These are phyloP conservation scores for Venturiaceae sp. DNA, from an alignment of 2,329 filamentous ascomycete species.

Conservation along the genomic window DNA sequence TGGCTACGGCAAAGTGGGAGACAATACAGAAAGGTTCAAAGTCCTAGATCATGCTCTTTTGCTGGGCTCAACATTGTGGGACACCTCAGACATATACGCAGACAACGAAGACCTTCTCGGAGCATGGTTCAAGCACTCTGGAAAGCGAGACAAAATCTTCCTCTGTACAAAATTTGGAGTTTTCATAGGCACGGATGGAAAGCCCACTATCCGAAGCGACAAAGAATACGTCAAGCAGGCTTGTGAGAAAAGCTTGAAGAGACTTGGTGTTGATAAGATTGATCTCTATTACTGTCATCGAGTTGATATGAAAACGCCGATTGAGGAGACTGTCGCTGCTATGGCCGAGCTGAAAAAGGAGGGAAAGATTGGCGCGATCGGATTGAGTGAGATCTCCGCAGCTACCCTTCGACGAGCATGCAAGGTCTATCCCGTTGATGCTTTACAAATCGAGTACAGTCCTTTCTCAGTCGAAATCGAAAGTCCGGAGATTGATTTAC, in stretches of 20 bases:
- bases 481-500: conserved; percentile 25
- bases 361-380: conserved; percentile 45
- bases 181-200: conserved; percentile 4
- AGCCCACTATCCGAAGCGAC: conserved; percentile 21
- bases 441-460: conserved; percentile 41
- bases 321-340: conserved; percentile 33
- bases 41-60: conserved; percentile 43
- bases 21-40: conserved; percentile 40
- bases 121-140: conserved; percentile 38
- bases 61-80: conserved; percentile 43
- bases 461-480: conserved; percentile 42
- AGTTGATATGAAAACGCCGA: conserved; percentile 31
- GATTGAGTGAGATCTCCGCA: conserved; percentile 39
- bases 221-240: conserved; percentile 26
- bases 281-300: conserved; percentile 37
- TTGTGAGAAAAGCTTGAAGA: conserved; percentile 24
- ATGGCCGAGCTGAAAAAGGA: conserved; percentile 37
- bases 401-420: conserved; percentile 40
- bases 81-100: conserved; percentile 26
- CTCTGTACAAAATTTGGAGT: conserved; percentile 44
- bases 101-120: conserved; percentile 37
- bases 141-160: conserved; percentile 39
- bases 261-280: conserved; percentile 27
- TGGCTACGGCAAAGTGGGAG: conserved; percentile 37
- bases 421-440: conserved; percentile 38